Percentiles rank a stretch among this genome's conserved stretches.
Evolutionary conservation across 495 filamentous ascomycete genomes (phyloP).

Genomic region (Aspergillus nanangensis): DNA sequence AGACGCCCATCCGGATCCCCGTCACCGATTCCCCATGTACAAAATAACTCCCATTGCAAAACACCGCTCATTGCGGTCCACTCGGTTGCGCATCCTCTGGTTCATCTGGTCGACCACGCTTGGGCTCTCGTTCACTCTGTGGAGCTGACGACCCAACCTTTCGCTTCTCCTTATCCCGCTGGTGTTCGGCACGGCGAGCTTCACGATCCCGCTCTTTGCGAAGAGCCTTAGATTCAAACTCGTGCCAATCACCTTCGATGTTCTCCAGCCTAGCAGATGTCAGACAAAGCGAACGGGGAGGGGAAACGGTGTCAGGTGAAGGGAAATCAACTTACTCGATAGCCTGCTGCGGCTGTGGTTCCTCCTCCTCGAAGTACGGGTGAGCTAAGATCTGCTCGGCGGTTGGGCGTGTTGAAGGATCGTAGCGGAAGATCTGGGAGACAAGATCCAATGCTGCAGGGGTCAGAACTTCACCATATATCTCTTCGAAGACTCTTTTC

Average conservation of each 20-base stretch:
- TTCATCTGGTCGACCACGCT: constrained; percentile 26
- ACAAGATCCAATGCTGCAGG: constrained; percentile 81
- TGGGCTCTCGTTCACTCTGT: constrained; percentile 35
- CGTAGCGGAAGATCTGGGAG: constrained; percentile 75
- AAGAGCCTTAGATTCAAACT: constrained; percentile 95
- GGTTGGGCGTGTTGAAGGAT: constrained; percentile 78
- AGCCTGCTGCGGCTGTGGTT: constrained; percentile 73
- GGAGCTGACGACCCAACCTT: constrained; percentile 27
- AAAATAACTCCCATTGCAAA: too few relatives aligned
- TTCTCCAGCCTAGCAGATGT: constrained; percentile 60
- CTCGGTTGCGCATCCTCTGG: constrained; percentile 2
- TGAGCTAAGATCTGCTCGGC: constrained; percentile 85
- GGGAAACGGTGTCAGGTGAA: constrained; percentile 6
- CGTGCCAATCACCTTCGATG: constrained; percentile 95
- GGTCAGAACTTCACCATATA: constrained; percentile 69
- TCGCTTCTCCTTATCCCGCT: constrained; percentile 51
- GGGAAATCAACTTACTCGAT: constrained; percentile 61
- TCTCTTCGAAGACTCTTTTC: constrained; percentile 75
- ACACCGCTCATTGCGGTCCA: constrained; percentile 1
- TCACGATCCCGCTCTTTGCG: constrained; percentile 89
- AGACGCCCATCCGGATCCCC: too few relatives aligned
- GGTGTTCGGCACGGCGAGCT: constrained; percentile 53
- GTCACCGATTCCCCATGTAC: too few relatives aligned
- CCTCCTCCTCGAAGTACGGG: constrained; percentile 81
- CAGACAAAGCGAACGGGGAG: constrained; percentile 1